Conservation (phyloP, 352 stramenopile genomes). For the Phytophthora boehmeriae region DNA sequence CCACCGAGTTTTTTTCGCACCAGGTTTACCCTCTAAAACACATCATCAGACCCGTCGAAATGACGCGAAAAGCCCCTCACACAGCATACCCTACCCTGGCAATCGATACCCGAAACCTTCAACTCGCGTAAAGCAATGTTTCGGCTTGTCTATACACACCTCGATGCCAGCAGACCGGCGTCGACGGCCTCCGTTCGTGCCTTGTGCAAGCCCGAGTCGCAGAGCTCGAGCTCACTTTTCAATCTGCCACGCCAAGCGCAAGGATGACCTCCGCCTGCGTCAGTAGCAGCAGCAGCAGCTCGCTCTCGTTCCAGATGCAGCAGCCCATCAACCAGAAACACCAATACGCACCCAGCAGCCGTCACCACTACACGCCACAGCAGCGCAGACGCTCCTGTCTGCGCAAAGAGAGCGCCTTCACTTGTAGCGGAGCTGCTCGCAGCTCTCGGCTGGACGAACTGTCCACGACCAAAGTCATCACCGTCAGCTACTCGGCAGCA, state of each 20-base stretch:
- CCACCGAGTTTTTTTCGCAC: no score
- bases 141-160: constrained; percentile 2
- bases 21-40: constrained; percentile 1
- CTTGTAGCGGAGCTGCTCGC: constrained; percentile 13
- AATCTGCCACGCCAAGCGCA: constrained; percentile 1
- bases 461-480: constrained; percentile 37
- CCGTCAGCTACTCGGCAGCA: constrained; percentile 35
- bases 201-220: background rate
- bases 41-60: background rate
- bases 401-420: constrained; percentile 59
- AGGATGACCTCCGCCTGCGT: constrained; percentile 30
- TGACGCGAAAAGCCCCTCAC: background rate
- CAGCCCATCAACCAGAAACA: constrained; percentile 39
- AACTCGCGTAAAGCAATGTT: constrained; percentile 23
- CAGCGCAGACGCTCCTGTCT: constrained; percentile 43
- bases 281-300: constrained; percentile 3
- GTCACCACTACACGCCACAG: constrained; percentile 9
- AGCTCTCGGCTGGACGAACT: constrained; percentile 38
- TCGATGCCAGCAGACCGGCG: constrained; percentile 1
- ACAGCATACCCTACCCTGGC: background rate
- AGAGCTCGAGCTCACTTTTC: constrained; percentile 28
- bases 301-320: constrained; percentile 23
- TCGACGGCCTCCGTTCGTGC: constrained; percentile 5
- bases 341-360: constrained; percentile 3
- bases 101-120: constrained; percentile 1